Conservation (phyloP, 1,284 basidiomycete species). For the Trametes polyzona region DNA sequence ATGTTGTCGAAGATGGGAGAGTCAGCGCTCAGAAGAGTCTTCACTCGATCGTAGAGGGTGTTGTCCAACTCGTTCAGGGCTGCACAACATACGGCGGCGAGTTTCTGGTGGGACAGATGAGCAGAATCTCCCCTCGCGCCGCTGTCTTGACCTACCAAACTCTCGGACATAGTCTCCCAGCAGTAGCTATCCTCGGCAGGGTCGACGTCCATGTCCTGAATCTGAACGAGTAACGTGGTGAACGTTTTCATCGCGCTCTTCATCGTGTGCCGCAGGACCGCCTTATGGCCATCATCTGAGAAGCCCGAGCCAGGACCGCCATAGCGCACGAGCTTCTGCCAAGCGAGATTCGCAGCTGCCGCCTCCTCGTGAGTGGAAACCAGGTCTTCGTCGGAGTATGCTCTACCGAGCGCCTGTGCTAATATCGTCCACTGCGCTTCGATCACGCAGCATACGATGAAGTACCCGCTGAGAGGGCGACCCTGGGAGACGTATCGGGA, state of each 20-base stretch:
- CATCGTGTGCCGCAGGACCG: slow-evolving; percentile 52
- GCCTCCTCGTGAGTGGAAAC: slow-evolving; percentile 58
- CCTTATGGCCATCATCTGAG: slow-evolving; percentile 44
- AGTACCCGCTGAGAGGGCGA: slow-evolving; percentile 84
- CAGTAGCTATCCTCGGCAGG: slow-evolving; percentile 83
- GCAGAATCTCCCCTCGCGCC: background rate
- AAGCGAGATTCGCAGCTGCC: slow-evolving; percentile 80
- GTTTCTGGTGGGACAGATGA: slow-evolving; percentile 70
- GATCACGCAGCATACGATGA: slow-evolving; percentile 84
- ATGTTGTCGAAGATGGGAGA: slow-evolving; percentile 82
- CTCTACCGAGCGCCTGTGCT: slow-evolving; percentile 71
- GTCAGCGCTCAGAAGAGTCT: slow-evolving; percentile 79
- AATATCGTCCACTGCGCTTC: slow-evolving; percentile 85
- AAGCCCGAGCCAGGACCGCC: slow-evolving; percentile 47
- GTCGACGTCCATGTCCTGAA: slow-evolving; percentile 79
- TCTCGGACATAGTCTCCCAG: slow-evolving; percentile 87
- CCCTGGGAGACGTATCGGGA: slow-evolving; percentile 77
- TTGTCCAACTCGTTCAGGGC: slow-evolving; percentile 73
- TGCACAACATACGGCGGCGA: slow-evolving; percentile 84
- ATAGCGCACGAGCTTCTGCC: slow-evolving; percentile 67
- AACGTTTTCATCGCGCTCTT: slow-evolving; percentile 73
- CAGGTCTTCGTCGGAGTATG: slow-evolving; percentile 33
- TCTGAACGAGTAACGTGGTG: slow-evolving; percentile 71
- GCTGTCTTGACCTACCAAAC: slow-evolving; percentile 55
- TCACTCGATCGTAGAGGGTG: slow-evolving; percentile 72